phyloP scores from a whole-genome alignment of 306 rosid species.

The Mimosa pudica region DNA sequence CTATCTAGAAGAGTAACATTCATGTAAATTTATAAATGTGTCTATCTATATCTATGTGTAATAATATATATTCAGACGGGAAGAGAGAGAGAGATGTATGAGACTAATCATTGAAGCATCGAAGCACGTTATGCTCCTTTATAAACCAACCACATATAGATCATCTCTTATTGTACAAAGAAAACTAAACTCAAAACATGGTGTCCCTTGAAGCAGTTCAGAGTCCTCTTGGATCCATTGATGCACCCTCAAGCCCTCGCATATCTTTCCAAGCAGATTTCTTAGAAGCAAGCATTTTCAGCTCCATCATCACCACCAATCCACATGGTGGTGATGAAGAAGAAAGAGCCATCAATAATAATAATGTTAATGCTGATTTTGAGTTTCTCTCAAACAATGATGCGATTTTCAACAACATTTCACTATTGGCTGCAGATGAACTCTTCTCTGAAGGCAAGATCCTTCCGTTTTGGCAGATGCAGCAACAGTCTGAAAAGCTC shows the following conservation, averaged over 20 bases:
- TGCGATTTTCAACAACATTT: slow-evolving; percentile 25
- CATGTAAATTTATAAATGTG: not conserved
- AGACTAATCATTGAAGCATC: slow-evolving; percentile 13
- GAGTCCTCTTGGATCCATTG: slow-evolving; percentile 46
- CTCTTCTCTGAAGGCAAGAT: slow-evolving; percentile 96
- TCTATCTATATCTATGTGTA: not conserved
- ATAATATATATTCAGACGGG: not conserved
- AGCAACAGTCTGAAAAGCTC: slow-evolving; percentile 77
- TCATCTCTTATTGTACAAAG: slow-evolving; percentile 25
- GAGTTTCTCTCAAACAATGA: slow-evolving; percentile 83
- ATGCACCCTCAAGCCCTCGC: slow-evolving; percentile 73
- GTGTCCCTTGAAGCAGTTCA: slow-evolving; percentile 60
- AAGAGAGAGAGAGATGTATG: not conserved
- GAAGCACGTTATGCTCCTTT: slow-evolving; percentile 45
- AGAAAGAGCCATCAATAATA: slow-evolving; percentile 51
- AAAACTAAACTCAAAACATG: slow-evolving; percentile 39
- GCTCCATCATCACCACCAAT: slow-evolving; percentile 67
- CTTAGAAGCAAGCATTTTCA: slow-evolving; percentile 80
- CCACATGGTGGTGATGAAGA: slow-evolving; percentile 46
- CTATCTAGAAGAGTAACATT: not conserved
- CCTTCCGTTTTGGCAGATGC: slow-evolving; percentile 87
- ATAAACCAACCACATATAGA: slow-evolving; percentile 46
- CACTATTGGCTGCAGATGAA: slow-evolving; percentile 83
- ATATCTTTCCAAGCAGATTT: slow-evolving; percentile 92
- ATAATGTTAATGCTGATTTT: slow-evolving; percentile 46